phyloP scores from a whole-genome alignment of 306 rosid genomes.

The Prunus kanzakura region DNA sequence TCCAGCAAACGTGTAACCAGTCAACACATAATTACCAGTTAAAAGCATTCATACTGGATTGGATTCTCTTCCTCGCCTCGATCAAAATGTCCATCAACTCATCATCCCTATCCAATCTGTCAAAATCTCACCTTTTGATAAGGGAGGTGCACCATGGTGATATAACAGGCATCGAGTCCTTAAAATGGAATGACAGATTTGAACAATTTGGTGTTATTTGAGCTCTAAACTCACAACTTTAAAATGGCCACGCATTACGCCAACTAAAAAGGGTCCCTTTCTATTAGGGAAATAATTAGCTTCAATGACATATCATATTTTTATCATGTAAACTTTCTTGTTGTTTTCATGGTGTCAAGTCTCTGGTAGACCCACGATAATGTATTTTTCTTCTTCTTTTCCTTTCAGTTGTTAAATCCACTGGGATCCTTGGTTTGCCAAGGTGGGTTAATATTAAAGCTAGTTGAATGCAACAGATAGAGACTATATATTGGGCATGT shows the following conservation, averaged over 20 bases:
- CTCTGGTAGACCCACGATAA: too few species aligned
- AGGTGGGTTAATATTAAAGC: too few species aligned
- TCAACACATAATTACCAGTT: too few species aligned
- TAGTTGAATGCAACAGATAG: neutral
- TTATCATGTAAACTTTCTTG: too few species aligned
- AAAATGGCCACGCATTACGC: conserved; percentile 19
- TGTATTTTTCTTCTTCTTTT: too few species aligned
- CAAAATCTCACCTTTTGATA: neutral
- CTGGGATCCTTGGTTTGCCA: too few species aligned
- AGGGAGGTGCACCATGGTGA: neutral
- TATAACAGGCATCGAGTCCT: neutral
- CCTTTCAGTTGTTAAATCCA: too few species aligned
- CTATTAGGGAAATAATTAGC: conserved; percentile 1
- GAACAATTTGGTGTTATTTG: neutral
- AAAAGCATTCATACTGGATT: neutral
- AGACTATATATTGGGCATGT: neutral
- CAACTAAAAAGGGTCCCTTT: conserved; percentile 24
- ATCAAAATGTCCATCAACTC: neutral
- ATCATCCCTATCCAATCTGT: neutral
- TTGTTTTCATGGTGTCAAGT: too few species aligned
- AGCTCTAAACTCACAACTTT: neutral
- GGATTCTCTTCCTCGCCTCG: neutral
- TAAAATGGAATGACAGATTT: neutral
- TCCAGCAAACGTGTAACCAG: neutral
- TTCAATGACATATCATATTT: too few species aligned